These are phyloP conservation scores for Berkeleyomyces rouxiae DNA, from an alignment of 2,329 filamentous ascomycete genomes.

Conservation along the genomic window DNA sequence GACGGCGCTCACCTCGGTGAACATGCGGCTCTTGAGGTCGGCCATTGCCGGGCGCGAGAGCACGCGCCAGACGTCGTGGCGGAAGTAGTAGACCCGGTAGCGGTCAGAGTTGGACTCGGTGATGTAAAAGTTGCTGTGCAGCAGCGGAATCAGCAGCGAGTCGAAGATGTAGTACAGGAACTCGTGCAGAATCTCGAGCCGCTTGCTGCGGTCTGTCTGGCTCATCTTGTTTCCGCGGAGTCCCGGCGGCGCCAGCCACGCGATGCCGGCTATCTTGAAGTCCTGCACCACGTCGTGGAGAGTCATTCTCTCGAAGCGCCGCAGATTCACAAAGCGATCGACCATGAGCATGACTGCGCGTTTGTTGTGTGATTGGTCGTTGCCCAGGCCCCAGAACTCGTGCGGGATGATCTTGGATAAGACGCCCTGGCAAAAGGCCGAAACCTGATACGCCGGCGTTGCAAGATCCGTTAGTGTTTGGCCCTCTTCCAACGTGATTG, in stretches of 20 bases:
- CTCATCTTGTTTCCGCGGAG: conserved; percentile 40
- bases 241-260: conserved; percentile 52
- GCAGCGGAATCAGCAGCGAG: conserved; percentile 71
- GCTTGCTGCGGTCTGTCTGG: conserved; percentile 56
- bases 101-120: conserved; percentile 74
- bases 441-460: conserved; percentile 51
- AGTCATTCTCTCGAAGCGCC: conserved; percentile 65
- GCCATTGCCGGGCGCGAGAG: conserved; percentile 58
- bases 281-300: conserved; percentile 63
- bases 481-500: conserved; percentile 7
- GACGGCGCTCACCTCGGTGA: conserved; percentile 53
- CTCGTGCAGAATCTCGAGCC: conserved; percentile 63
- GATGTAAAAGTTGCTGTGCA: conserved; percentile 80
- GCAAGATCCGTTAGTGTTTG: conserved; percentile 47
- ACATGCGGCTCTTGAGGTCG: conserved; percentile 52
- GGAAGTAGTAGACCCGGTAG: conserved; percentile 79
- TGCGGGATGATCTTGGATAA: conserved; percentile 56
- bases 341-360: conserved; percentile 45
- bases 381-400: conserved; percentile 52
- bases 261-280: conserved; percentile 44
- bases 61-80: conserved; percentile 77
- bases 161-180: conserved; percentile 89
- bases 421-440: conserved; percentile 70
- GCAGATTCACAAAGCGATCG: conserved; percentile 60
- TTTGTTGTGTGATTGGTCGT: conserved; percentile 42